Evolutionary conservation across 768 basidiomycete genomes (phyloP), one percentile per base, ranked within the genome.

Genomic region (Mycena maculata): DNA sequence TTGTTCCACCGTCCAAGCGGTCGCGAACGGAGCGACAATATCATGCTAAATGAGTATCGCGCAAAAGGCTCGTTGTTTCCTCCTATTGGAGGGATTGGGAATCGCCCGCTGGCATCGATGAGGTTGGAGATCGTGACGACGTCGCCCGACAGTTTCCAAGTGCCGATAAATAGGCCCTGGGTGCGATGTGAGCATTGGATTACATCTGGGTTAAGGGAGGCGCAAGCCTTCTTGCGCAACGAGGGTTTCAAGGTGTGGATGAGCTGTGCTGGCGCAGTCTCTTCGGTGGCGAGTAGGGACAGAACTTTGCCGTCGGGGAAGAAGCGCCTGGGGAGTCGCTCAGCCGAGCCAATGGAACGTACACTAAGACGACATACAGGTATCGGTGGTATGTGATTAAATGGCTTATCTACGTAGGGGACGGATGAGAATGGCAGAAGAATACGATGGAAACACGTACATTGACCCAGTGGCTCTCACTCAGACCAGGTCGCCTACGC

Each of bases 361-460:
- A 48, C 5, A 22, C 30, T n/a, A 27, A 33, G 6, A 58, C 15
- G 10, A 71, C 91, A 77, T 70, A 93, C 90, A 98, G 84, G 77
- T 94, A 97, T 33, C 96, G 93, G 74, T 96, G 93, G 77, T 97
- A 98, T 7, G 94, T 96, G 73, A 98, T 88, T 63, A 96, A 84
- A 73, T 97, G 94, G 74, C 81, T 92, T 65, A 93, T 83, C 93
- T 94, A 72, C 25, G 63, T 9, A 20, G 15, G 18, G 22, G 42
- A 67, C 11, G 61, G 49, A 70, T 65, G 47, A 58, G 65, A 48
- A 70, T 48, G 41, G 20, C 42, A 61, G 36, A 71, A 57, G 30
- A 48, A 54, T 54, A 20, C 20, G 22, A 3, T 33, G 38, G 22
- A 53, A 23, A 15, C 20, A 53, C 90, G 66, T 78, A 95, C 93